Evolutionary conservation across 139 green algal genomes (phyloP), one percentile per base, ranked within the genome.

Genomic region (Deuterostichococcus epilithicus): DNA sequence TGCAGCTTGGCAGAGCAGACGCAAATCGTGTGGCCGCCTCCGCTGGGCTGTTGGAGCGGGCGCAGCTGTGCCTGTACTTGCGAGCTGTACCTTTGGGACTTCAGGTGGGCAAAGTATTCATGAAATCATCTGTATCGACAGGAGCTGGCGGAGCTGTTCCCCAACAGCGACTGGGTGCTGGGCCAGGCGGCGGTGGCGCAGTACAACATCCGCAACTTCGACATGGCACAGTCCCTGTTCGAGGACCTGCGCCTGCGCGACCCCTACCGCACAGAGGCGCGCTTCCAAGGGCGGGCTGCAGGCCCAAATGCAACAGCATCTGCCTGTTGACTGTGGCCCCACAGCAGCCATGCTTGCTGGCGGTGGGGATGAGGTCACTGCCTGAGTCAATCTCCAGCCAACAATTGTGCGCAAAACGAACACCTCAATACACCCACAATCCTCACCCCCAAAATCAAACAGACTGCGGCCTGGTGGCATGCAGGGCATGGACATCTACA

Each of bases 191-290:
- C 94, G 4, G 82, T 87, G 58, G 96, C 91, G 44, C 92, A 98
- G 82, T 97, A 98, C 92, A 92, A 92, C 77, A 83, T 92, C 69
- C 88, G 95, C 75, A 94, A 97, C 76, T 97, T 93, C 83, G 91
- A 97, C 36, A 84, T 92, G 73, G 91, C 94, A 1, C 88, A 97
- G 81, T 81, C 83, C 52, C 82, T 97, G 73, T 97, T 92, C 82
- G 91, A 97, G 78, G 89, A 94, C 39, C 85, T 99, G 76, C 80
- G 94, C 47, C 34, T 78, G 8, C 60, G 86, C 44, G 94, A 99
- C 82, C 92, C 93, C 1, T 86, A 93, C 76, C 80, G 91, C 34
- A 74, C 98, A 0, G 91, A 97, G 75, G 90, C 92, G 77, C 5
- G 82, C 18, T 3, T 28, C n/a, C n/a, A n/a, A n/a, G n/a, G 73